phyloP scores from a whole-genome alignment of 2,329 filamentous ascomycete genomes.

The Cryphonectria carpinicola region DNA sequence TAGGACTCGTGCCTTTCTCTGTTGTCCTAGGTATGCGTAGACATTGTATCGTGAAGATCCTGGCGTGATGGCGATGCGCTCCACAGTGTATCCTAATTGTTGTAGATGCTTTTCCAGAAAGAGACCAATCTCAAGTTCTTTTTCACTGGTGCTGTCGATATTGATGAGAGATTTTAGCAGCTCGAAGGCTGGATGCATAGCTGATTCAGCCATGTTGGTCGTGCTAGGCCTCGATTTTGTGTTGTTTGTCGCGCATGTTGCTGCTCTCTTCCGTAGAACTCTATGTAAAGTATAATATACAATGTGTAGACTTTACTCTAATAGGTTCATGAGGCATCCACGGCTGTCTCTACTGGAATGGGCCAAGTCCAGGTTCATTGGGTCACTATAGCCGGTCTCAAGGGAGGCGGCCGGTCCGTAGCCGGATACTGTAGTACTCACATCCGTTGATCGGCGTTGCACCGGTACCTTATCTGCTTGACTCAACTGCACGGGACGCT shows the following conservation, averaged over 20 bases:
- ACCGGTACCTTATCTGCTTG: not conserved
- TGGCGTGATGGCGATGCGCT: conserved; percentile 15
- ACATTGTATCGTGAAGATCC: conserved; percentile 42
- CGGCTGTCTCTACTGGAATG: not conserved
- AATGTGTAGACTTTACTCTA: not conserved
- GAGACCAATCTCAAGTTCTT: conserved; percentile 20
- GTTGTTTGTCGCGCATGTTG: not conserved
- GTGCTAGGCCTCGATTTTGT: not conserved
- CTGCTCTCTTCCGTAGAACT: not conserved
- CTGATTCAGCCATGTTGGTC: not conserved
- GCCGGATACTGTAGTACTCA: not conserved
- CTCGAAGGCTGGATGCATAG: conserved; percentile 15
- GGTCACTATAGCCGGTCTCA: not conserved
- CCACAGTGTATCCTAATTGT: conserved; percentile 17
- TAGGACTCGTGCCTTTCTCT: conserved; percentile 38
- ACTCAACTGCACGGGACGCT: not conserved
- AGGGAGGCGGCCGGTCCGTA: not conserved
- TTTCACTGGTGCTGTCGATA: conserved; percentile 21
- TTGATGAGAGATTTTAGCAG: conserved; percentile 14
- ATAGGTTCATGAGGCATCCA: no score
- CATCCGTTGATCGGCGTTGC: not conserved
- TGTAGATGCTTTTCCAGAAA: conserved; percentile 17
- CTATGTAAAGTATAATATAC: not conserved
- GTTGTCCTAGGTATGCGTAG: conserved; percentile 42
- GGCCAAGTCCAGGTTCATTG: not conserved